These are phyloP conservation scores for Suhomyces xylopsoci DNA, from an alignment of 805 yeast species.

Conservation along the genomic window DNA sequence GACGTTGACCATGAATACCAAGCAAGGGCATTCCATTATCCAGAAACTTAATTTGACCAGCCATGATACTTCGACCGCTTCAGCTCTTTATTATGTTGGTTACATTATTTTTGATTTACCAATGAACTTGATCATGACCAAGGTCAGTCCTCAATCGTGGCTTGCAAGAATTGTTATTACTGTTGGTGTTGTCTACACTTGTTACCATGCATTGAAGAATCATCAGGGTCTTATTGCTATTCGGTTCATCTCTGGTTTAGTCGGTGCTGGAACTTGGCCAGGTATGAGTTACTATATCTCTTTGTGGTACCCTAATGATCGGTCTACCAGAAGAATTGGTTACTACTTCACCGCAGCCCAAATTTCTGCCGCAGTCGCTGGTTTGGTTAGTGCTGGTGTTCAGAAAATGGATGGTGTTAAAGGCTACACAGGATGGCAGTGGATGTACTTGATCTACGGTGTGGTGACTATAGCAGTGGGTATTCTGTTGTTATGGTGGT, in stretches of 20 bases:
- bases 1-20: slow-evolving; percentile 73
- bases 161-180: slow-evolving; percentile 70
- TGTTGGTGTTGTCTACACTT: slow-evolving; percentile 74
- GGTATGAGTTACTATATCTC: slow-evolving; percentile 82
- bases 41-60: slow-evolving; percentile 50
- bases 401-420: slow-evolving; percentile 72
- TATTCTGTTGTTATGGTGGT: slow-evolving; percentile 69
- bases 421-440: slow-evolving; percentile 81
- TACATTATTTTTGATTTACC: slow-evolving; percentile 84
- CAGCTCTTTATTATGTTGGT: slow-evolving; percentile 80
- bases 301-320: slow-evolving; percentile 78
- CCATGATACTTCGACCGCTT: slow-evolving; percentile 66
- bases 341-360: slow-evolving; percentile 92
- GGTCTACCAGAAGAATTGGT: slow-evolving; percentile 77
- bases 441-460: slow-evolving; percentile 82
- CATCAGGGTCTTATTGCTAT: slow-evolving; percentile 64
- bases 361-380: slow-evolving; percentile 85
- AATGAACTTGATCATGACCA: slow-evolving; percentile 83
- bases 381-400: slow-evolving; percentile 83
- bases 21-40: slow-evolving; percentile 56
- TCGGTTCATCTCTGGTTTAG: slow-evolving; percentile 69
- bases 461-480: slow-evolving; percentile 64
- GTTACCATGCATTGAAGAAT: slow-evolving; percentile 61
- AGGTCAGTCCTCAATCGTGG: slow-evolving; percentile 82
- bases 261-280: slow-evolving; percentile 89